Evolutionary conservation across 306 rosid species (phyloP).

Genomic region (Macrotyloma uniflorum): DNA sequence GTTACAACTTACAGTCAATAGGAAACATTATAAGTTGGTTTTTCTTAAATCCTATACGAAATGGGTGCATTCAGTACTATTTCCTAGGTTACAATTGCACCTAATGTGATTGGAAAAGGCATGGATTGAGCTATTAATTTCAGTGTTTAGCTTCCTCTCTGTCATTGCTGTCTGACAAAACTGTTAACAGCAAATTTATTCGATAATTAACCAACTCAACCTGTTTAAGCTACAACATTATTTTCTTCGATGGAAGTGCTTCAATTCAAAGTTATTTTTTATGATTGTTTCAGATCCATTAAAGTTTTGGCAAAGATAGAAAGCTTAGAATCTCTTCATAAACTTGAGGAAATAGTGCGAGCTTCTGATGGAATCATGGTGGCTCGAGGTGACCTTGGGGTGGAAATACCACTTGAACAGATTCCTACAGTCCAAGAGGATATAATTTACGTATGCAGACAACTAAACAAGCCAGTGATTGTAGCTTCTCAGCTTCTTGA

Average conservation of each 20-base stretch:
- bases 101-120: background rate
- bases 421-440: conserved; percentile 81
- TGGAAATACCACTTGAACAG: conserved; percentile 87
- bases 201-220: background rate
- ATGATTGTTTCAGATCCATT: conserved; percentile 55
- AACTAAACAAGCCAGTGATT: conserved; percentile 87
- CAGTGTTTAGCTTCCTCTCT: conserved; percentile 3
- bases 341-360: conserved; percentile 68
- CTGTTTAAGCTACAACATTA: background rate
- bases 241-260: conserved; percentile 12
- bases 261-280: background rate
- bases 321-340: conserved; percentile 82
- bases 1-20: conserved; percentile 13
- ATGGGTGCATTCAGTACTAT: background rate
- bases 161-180: background rate
- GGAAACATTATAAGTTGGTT: background rate
- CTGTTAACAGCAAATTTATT: background rate
- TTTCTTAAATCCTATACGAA: background rate
- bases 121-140: background rate
- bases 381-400: conserved; percentile 93
- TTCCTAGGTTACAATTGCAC: conserved; percentile 6
- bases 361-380: conserved; percentile 95
- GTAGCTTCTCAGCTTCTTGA: conserved; percentile 95
- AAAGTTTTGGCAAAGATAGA: conserved; percentile 85
- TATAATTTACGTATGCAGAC: conserved; percentile 69